Evolutionary conservation across 768 basidiomycete genomes (phyloP).

Genomic region (Russula sp.): DNA sequence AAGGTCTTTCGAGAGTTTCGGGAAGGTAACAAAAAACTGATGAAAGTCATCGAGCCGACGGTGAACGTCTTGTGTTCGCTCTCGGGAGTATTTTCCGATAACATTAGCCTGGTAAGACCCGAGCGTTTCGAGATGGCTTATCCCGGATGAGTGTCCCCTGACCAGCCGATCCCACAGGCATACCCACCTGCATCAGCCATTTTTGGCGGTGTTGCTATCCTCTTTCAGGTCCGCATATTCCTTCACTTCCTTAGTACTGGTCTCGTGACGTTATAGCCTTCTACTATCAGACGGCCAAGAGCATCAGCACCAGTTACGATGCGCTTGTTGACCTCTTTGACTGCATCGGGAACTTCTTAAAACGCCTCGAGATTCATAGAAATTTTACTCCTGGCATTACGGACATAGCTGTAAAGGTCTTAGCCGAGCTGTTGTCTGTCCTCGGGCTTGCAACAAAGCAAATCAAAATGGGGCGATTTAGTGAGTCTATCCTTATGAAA

Average conservation of each 20-base stretch:
- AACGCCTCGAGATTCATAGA: constrained; percentile 4
- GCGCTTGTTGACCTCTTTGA: constrained; percentile 8
- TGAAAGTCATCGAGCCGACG: neutral
- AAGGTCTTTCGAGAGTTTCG: neutral
- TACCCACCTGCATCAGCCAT: neutral
- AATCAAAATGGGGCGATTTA: constrained; percentile 2
- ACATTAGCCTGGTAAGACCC: neutral
- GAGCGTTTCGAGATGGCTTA: neutral
- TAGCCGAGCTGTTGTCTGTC: constrained; percentile 1
- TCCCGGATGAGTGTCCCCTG: neutral
- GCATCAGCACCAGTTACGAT: neutral
- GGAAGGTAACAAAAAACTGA: constrained; percentile 1
- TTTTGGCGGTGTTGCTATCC: neutral
- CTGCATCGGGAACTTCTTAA: constrained; percentile 5
- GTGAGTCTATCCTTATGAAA: neutral
- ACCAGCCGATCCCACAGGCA: neutral
- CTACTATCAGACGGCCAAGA: constrained; percentile 1
- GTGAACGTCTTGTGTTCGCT: neutral
- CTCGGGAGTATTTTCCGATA: neutral
- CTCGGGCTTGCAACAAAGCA: constrained; percentile 7
- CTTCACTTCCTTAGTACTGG: neutral
- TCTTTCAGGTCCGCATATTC: neutral
- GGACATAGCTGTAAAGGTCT: constrained; percentile 1
- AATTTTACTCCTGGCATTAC: neutral
- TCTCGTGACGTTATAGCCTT: neutral